phyloP scores from a whole-genome alignment of 1,139 yeast genomes.

The Yamadazyma friedrichii region DNA sequence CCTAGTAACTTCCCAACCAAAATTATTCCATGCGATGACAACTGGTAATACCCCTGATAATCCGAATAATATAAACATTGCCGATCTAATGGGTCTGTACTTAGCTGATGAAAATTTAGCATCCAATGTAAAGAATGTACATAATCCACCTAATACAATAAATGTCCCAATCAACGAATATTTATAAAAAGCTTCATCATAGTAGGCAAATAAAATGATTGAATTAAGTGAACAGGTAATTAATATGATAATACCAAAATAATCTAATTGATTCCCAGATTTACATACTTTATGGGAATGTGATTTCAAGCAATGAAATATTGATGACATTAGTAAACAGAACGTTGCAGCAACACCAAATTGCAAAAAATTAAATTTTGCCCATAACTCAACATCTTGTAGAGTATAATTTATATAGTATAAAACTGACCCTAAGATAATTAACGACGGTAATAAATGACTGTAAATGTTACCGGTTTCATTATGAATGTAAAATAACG shows the following conservation, averaged over 20 bases:
- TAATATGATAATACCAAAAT: slow-evolving; percentile 78
- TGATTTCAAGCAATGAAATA: slow-evolving; percentile 73
- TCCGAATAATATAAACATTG: slow-evolving; percentile 79
- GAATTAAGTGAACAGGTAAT: slow-evolving; percentile 77
- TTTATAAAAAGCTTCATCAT: slow-evolving; percentile 46
- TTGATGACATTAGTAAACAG: slow-evolving; percentile 73
- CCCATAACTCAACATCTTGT: slow-evolving; percentile 43
- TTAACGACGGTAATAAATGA: slow-evolving; percentile 68
- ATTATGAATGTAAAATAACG: slow-evolving; percentile 73
- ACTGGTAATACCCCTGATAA: slow-evolving; percentile 77
- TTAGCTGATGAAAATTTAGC: slow-evolving; percentile 64
- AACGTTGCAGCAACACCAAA: slow-evolving; percentile 41
- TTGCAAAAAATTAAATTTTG: slow-evolving; percentile 34
- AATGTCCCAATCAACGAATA: slow-evolving; percentile 50
- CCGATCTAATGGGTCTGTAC: slow-evolving; percentile 77
- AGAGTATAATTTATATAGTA: slow-evolving; percentile 33
- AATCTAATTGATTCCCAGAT: slow-evolving; percentile 80
- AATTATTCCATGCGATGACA: slow-evolving; percentile 43
- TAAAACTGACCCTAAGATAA: slow-evolving; percentile 28
- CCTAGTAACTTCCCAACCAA: slow-evolving; percentile 39
- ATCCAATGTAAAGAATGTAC: slow-evolving; percentile 64
- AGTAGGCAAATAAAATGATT: slow-evolving; percentile 63
- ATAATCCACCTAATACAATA: slow-evolving; percentile 53
- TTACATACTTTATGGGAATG: slow-evolving; percentile 64
- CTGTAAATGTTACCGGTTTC: slow-evolving; percentile 82